Evolutionary conservation across 306 rosid genomes (phyloP).

Genomic region (Cicer judaicum): DNA sequence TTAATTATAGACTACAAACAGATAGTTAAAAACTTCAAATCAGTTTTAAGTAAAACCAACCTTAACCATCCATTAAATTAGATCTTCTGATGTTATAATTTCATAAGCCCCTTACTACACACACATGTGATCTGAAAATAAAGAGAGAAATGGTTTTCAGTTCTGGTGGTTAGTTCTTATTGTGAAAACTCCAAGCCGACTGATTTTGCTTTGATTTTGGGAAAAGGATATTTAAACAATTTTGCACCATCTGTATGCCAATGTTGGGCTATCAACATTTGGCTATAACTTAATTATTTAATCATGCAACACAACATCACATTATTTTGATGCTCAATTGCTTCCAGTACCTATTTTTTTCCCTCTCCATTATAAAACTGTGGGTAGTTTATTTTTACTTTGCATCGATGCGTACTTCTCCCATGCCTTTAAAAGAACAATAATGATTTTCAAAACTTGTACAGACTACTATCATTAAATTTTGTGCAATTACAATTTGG

Average conservation of each 20-base stretch:
- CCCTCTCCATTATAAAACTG: background rate
- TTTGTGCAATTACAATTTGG: conserved; percentile 25
- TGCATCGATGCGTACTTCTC: background rate
- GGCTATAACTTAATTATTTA: background rate
- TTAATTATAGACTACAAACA: background rate
- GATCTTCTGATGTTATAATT: background rate
- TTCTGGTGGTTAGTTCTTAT: conserved; percentile 8
- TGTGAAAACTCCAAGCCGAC: background rate
- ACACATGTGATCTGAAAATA: background rate
- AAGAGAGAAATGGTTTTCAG: background rate
- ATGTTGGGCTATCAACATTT: conserved; percentile 13
- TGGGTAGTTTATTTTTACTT: background rate
- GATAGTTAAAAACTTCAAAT: background rate
- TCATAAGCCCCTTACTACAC: background rate
- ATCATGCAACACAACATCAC: background rate
- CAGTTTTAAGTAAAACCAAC: background rate
- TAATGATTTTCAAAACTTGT: conserved; percentile 1
- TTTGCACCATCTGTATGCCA: background rate
- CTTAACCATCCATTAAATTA: background rate
- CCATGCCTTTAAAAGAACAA: background rate
- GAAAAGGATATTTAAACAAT: conserved; percentile 6
- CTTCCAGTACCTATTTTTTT: background rate
- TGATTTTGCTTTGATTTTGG: background rate
- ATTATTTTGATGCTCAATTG: conserved; percentile 8
- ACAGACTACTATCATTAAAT: background rate